phyloP scores from a whole-genome alignment of 1,284 basidiomycete species.

The Bondarzewia mesenterica region DNA sequence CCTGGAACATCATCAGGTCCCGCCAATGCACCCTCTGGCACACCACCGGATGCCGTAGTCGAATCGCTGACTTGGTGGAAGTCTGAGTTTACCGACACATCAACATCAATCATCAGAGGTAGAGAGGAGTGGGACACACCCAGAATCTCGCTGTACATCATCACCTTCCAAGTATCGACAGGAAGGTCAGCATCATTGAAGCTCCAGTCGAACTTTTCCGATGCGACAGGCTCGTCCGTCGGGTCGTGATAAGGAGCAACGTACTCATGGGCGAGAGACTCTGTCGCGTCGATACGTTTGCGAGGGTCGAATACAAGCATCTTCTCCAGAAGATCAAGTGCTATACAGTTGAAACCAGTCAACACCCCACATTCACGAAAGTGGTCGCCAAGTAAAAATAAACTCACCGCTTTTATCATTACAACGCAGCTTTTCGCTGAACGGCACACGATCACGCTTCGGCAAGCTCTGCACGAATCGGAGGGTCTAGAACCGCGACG shows the following conservation, averaged over 20 bases:
- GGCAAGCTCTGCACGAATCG: slow-evolving; percentile 97
- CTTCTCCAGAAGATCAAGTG: slow-evolving; percentile 93
- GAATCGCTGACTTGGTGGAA: slow-evolving; percentile 70
- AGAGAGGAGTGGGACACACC: slow-evolving; percentile 33
- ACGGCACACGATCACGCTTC: slow-evolving; percentile 92
- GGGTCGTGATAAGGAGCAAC: slow-evolving; percentile 98
- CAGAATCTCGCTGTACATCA: slow-evolving; percentile 96
- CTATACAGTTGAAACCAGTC: slow-evolving; percentile 42
- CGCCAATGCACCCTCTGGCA: slow-evolving; percentile 59
- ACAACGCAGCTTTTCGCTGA: slow-evolving; percentile 89
- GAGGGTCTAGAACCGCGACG: slow-evolving; percentile 67
- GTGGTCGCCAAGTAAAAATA: too few relatives aligned
- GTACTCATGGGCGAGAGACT: slow-evolving; percentile 91
- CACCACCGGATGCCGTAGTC: slow-evolving; percentile 22
- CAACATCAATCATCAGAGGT: not conserved
- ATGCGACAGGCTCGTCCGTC: slow-evolving; percentile 92
- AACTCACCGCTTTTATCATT: slow-evolving; percentile 76
- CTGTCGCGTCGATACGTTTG: slow-evolving; percentile 91
- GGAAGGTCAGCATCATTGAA: slow-evolving; percentile 99
- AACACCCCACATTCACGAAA: slow-evolving; percentile 11
- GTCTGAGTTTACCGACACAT: slow-evolving; percentile 31
- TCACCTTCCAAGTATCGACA: slow-evolving; percentile 99
- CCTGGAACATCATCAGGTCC: slow-evolving; percentile 37
- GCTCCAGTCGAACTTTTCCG: slow-evolving; percentile 97
- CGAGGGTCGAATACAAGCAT: slow-evolving; percentile 99